Conservation (phyloP, 345 rosid genomes). For the Ceriops decandra region DNA sequence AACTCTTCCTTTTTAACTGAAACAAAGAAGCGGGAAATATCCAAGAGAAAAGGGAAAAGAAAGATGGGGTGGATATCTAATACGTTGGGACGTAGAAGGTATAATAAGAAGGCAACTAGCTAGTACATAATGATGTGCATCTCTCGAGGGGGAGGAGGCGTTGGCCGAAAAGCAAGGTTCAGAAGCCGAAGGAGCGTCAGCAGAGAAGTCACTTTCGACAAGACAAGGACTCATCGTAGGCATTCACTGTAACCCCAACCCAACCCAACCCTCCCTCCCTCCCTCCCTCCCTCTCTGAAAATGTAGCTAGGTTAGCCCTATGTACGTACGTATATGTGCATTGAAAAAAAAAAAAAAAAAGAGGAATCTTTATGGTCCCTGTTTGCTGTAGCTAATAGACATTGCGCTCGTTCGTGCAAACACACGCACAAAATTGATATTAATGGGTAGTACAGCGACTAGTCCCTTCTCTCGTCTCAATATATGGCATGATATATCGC, state of each 20-base stretch:
- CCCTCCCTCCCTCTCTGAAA: conserved; percentile 9
- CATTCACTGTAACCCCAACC: neutral
- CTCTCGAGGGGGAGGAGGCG: conserved; percentile 14
- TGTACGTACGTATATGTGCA: too few relatives aligned
- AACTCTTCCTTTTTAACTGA: too few relatives aligned
- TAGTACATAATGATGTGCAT: conserved; percentile 24
- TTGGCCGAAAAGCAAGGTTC: neutral
- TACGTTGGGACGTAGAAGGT: conserved; percentile 2
- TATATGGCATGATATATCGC: too few relatives aligned
- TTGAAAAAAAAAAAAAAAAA: too few relatives aligned
- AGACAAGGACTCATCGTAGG: conserved; percentile 16
- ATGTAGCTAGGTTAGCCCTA: too few relatives aligned
- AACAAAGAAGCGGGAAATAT: neutral
- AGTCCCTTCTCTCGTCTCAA: neutral
- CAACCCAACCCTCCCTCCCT: conserved; percentile 20
- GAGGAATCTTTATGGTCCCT: too few relatives aligned
- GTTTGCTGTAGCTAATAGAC: too few relatives aligned
- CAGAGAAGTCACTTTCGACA: conserved; percentile 23
- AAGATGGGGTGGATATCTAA: too few relatives aligned
- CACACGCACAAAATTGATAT: too few relatives aligned
- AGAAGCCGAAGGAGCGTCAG: neutral
- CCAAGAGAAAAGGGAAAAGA: neutral
- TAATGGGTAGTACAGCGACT: too few relatives aligned
- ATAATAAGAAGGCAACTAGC: conserved; percentile 28
- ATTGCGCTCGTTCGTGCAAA: too few relatives aligned